These are phyloP conservation scores for Syncephalis fuscata DNA, from an alignment of 371 early-diverging fungal genomes.

Conservation along the genomic window DNA sequence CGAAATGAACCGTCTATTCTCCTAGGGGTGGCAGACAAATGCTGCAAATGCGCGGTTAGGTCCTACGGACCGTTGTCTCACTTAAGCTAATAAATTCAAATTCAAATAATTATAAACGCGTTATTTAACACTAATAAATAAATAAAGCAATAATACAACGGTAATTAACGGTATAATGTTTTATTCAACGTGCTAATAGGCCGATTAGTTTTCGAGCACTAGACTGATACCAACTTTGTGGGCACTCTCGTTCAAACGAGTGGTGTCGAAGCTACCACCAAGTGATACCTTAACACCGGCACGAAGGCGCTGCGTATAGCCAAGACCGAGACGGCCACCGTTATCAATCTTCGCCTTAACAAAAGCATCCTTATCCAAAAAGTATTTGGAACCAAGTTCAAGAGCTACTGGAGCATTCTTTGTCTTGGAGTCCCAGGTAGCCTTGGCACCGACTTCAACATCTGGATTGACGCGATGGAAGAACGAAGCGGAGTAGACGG, in stretches of 20 bases:
- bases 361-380: constrained; percentile 72
- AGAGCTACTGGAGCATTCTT: constrained; percentile 47
- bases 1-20: no score
- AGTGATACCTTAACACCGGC: constrained; percentile 89
- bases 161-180: no score
- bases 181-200: no score
- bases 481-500: constrained; percentile 76
- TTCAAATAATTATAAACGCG: no score
- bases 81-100: no score
- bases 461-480: constrained; percentile 83
- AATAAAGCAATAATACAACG: no score
- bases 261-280: constrained; percentile 84
- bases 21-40: no score
- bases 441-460: constrained; percentile 88
- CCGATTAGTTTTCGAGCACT: constrained; percentile 1
- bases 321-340: constrained; percentile 80
- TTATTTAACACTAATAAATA: no score
- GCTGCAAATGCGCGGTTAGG: no score
- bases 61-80: no score
- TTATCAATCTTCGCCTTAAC: constrained; percentile 96
- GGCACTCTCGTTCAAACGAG: constrained; percentile 78
- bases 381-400: constrained; percentile 91
- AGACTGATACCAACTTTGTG: constrained; percentile 71
- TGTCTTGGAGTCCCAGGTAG: constrained; percentile 73
- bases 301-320: constrained; percentile 83